phyloP scores from a whole-genome alignment of 164 flowering plant species.

The Magnolia officinalis region DNA sequence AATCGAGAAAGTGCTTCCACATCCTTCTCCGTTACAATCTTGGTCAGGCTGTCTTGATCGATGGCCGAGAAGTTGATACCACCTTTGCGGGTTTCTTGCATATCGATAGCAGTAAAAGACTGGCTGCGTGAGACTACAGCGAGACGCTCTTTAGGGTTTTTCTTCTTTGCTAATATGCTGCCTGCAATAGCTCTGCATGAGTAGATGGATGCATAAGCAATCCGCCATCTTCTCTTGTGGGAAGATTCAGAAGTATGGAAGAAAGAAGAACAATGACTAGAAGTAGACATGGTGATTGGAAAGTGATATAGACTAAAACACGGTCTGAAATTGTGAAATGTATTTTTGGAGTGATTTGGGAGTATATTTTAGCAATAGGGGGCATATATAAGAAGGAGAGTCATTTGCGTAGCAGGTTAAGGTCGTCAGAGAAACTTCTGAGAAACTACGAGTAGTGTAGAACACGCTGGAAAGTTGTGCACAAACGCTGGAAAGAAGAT shows the following conservation, averaged over 20 bases:
- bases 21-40: constrained; percentile 37
- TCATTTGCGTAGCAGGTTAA: too few species aligned
- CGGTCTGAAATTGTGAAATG: too few species aligned
- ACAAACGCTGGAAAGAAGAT: too few species aligned
- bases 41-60: constrained; percentile 19
- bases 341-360: too few species aligned
- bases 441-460: too few species aligned
- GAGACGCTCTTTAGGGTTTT: not conserved
- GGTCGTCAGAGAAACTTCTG: too few species aligned
- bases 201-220: not conserved
- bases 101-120: constrained; percentile 12
- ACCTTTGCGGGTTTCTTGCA: not conserved
- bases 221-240: not conserved
- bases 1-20: constrained; percentile 11
- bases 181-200: constrained; percentile 17
- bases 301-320: not conserved
- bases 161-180: constrained; percentile 15
- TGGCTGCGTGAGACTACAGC: not conserved
- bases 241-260: not conserved
- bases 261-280: not conserved
- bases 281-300: not conserved
- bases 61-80: not conserved
- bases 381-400: too few species aligned
- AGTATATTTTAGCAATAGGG: too few species aligned
- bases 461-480: too few species aligned